phyloP scores from a whole-genome alignment of 371 early-diverging fungal genomes.

The Mortierella sp. region DNA sequence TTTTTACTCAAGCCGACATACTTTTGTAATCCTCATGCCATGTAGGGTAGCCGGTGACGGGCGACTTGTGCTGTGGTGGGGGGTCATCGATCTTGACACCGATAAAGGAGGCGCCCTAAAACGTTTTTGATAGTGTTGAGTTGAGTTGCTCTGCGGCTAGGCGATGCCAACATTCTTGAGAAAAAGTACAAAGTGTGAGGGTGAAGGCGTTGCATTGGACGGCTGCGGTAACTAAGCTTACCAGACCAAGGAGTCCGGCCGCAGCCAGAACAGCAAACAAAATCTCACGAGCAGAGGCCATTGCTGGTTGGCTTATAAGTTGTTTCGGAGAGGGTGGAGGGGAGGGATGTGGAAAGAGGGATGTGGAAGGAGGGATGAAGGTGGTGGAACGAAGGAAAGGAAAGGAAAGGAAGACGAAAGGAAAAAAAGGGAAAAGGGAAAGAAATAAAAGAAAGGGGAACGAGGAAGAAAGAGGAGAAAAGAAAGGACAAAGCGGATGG shows the following conservation, averaged over 20 bases:
- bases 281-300: slow-evolving; percentile 18
- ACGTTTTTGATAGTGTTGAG: background rate
- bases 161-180: background rate
- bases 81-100: slow-evolving; percentile 30
- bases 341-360: background rate
- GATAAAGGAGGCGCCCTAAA: slow-evolving; percentile 29
- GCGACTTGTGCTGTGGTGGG: slow-evolving; percentile 46
- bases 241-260: slow-evolving; percentile 6
- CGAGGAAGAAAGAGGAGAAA: background rate
- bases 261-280: slow-evolving; percentile 15
- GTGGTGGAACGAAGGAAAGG: background rate
- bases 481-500: background rate
- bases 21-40: slow-evolving; percentile 47
- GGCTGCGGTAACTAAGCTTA: background rate
- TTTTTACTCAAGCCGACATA: slow-evolving; percentile 16
- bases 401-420: background rate
- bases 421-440: background rate
- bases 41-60: slow-evolving; percentile 52
- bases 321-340: background rate
- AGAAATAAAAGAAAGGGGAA: background rate
- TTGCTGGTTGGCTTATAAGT: background rate
- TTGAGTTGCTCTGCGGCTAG: too few species aligned
- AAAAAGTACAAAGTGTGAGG: background rate
- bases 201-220: too few species aligned
- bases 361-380: background rate